Conservation (phyloP, 805 yeast genomes). For the Candida taoyuanica region DNA sequence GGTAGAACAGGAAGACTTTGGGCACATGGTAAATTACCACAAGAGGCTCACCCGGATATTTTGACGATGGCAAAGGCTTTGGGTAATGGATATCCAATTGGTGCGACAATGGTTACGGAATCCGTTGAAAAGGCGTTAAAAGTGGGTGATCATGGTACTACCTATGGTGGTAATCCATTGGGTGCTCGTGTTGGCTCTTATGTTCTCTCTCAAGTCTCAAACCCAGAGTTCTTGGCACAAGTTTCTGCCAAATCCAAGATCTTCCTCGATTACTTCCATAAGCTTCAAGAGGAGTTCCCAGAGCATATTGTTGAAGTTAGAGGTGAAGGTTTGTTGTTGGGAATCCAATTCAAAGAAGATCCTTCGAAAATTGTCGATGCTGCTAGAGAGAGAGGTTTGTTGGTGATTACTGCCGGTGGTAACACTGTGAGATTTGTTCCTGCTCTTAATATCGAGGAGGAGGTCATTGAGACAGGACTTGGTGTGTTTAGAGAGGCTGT, state of each 20-base stretch:
- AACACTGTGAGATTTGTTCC: slow-evolving; percentile 91
- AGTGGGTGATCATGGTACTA: slow-evolving; percentile 97
- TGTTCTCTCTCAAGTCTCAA: slow-evolving; percentile 65
- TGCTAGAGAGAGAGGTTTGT: slow-evolving; percentile 75
- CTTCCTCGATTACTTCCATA: slow-evolving; percentile 46
- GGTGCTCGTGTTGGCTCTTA: slow-evolving; percentile 78
- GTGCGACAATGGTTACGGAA: slow-evolving; percentile 86
- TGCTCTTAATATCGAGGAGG: slow-evolving; percentile 76
- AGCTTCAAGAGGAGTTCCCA: slow-evolving; percentile 52
- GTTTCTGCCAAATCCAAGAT: slow-evolving; percentile 60
- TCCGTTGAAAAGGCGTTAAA: slow-evolving; percentile 64
- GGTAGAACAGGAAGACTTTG: slow-evolving; percentile 90
- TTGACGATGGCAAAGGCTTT: slow-evolving; percentile 92
- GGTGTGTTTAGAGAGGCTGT: slow-evolving; percentile 59
- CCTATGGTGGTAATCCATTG: slow-evolving; percentile 95
- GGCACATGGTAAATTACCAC: slow-evolving; percentile 80
- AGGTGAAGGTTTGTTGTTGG: slow-evolving; percentile 86
- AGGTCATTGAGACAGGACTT: slow-evolving; percentile 66
- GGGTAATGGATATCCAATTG: slow-evolving; percentile 96
- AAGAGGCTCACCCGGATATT: slow-evolving; percentile 89
- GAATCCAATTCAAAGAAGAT: slow-evolving; percentile 67
- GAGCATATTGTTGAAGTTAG: slow-evolving; percentile 62
- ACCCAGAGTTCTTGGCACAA: slow-evolving; percentile 50
- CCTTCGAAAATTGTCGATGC: slow-evolving; percentile 58
- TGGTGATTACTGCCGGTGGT: slow-evolving; percentile 88